Base-by-base conservation (phyloP, 805 yeast genomes). In the Millerago galiae region DNA sequence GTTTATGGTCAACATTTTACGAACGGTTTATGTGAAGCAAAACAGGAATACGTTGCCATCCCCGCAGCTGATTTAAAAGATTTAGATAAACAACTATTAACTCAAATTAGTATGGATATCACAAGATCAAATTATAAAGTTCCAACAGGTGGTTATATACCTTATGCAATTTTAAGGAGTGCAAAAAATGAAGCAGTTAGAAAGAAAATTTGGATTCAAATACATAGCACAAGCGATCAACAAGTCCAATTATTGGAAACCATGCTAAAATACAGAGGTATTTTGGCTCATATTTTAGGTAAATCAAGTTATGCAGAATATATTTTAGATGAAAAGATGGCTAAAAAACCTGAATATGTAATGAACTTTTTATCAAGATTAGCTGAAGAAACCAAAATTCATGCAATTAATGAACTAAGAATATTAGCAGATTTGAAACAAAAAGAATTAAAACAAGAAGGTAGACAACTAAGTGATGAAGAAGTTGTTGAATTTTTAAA, bases 271-370 rank as follows among this genome's bases (percentile, higher is more conserved):
- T 73, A 78, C 47, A 68, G 99, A 43, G 83, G 83, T 3, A 65
- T 77, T 1, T 63, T 93, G 29, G 89, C 98, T 0, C 69, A 70
- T 36, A 68, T 87, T 63, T 68, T 91, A 66, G 91, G 95, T 0
- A 76, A 77, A 55, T 52, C 64, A 17, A 79, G 83, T 29, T 93
- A 68, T 62, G 78, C 91, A 0, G 81, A 83, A 32, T 90, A 93
- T 57, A 95, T 87, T 56, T 65, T 93, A 28, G 79, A 77, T 46
- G 95, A 88, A 47, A 93, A 93, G 60, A 86, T 93, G 95, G 95
- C 95, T 8, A 79, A 79, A 47, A 72, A 64, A 9, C 95, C 96
- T 0, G 77, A 76, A 31, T 79, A 86, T 53, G 99, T 90, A 3
- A 60, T 68, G 47, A 69, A 80, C 9, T 89, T 93, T 50, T 63